phyloP scores from a whole-genome alignment of 75 land plant species.

The Selaginella moellendorffii region DNA sequence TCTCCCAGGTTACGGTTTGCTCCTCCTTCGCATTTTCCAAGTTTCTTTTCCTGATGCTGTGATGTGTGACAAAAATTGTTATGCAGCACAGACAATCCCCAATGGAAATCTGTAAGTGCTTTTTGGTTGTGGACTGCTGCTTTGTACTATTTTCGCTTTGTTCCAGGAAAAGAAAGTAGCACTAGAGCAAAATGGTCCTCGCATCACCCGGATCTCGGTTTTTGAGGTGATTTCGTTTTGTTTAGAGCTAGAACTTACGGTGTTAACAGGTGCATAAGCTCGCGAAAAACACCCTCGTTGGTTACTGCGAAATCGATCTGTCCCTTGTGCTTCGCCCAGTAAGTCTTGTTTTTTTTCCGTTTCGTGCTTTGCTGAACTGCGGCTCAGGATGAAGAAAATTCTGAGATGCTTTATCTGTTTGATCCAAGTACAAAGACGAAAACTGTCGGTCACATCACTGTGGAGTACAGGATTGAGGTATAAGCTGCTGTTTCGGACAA shows the following conservation, averaged over 20 bases:
- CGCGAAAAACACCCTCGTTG: not conserved
- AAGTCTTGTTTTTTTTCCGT: not conserved
- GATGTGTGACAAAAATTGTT: not conserved
- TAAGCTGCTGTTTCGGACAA: too few species aligned
- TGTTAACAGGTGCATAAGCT: not conserved
- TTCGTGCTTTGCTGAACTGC: not conserved
- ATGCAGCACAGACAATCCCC: slow-evolving; percentile 73
- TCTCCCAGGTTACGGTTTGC: slow-evolving; percentile 48
- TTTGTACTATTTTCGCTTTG: not conserved
- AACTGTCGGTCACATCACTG: slow-evolving; percentile 49
- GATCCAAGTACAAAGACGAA: slow-evolving; percentile 44
- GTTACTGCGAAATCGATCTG: not conserved
- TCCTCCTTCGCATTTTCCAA: not conserved
- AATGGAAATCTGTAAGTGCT: slow-evolving; percentile 77
- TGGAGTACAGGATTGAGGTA: slow-evolving; percentile 72
- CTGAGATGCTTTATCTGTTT: slow-evolving; percentile 22
- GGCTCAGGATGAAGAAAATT: slow-evolving; percentile 35
- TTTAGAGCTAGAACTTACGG: not conserved
- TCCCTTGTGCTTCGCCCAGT: not conserved
- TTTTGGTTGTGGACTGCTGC: slow-evolving; percentile 4
- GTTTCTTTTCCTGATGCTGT: not conserved
- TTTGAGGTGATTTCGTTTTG: slow-evolving; percentile 45
- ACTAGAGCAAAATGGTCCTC: slow-evolving; percentile 72
- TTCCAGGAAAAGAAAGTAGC: slow-evolving; percentile 67
- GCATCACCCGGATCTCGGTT: slow-evolving; percentile 68